phyloP scores from a whole-genome alignment of 768 basidiomycete genomes.

The Serendipita sp. region DNA sequence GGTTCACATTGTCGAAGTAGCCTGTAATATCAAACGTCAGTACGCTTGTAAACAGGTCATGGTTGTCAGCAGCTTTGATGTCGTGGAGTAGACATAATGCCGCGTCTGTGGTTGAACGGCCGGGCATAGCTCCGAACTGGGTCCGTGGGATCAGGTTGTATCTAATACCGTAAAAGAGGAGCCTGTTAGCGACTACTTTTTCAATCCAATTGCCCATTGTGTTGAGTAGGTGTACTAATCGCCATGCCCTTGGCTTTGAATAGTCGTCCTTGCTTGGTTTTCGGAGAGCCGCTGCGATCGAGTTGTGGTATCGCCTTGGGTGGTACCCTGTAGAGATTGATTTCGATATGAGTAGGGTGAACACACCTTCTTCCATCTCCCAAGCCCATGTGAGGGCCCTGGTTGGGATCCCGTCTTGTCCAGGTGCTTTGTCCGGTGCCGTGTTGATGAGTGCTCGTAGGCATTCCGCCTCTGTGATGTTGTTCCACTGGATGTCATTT shows the following conservation, averaged over 20 bases:
- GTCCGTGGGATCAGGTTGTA: not conserved
- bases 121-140: not conserved
- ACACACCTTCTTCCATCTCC: conserved; percentile 1
- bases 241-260: conserved; percentile 8
- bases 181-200: not conserved
- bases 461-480: too few species aligned
- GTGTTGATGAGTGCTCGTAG: too few species aligned
- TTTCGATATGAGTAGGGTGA: not conserved
- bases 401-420: not conserved
- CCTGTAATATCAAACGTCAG: not conserved
- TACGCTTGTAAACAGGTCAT: not conserved
- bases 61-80: not conserved
- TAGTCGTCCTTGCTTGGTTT: conserved; percentile 11
- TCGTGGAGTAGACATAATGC: not conserved
- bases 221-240: conserved; percentile 8
- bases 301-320: conserved; percentile 2
- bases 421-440: conserved; percentile 9
- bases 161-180: not conserved
- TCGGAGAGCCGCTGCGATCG: conserved; percentile 5
- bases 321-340: conserved; percentile 8
- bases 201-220: not conserved
- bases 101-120: not conserved
- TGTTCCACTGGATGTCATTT: too few species aligned
- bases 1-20: not conserved
- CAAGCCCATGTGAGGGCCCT: conserved; percentile 9